phyloP scores from a whole-genome alignment of 2,329 filamentous ascomycete species.

The Hirsutella thompsonii region DNA sequence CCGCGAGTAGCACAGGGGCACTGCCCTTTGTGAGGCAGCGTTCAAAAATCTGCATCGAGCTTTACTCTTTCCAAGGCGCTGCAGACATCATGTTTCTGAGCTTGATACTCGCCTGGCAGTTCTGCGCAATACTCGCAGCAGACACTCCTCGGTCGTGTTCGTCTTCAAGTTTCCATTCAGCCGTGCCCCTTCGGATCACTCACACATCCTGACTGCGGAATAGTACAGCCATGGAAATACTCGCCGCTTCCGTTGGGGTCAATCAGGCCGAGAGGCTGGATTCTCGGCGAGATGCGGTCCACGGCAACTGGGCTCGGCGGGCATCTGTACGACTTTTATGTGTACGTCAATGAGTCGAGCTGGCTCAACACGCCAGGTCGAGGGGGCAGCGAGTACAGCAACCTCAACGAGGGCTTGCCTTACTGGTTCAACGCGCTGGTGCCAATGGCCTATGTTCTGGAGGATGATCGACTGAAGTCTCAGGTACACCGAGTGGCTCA shows the following conservation, averaged over 20 bases:
- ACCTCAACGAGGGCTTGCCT: slow-evolving; percentile 41
- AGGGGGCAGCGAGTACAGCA: slow-evolving; percentile 39
- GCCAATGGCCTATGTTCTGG: slow-evolving; percentile 37
- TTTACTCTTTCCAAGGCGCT: too few species aligned
- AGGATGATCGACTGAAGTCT: slow-evolving; percentile 26
- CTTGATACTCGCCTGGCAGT: too few species aligned
- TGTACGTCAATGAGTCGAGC: slow-evolving; percentile 32
- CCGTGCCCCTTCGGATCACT: too few species aligned
- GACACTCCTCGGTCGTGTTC: too few species aligned
- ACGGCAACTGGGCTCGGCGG: slow-evolving; percentile 38
- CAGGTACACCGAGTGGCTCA: slow-evolving; percentile 25
- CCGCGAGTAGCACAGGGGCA: too few species aligned
- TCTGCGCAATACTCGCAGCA: too few species aligned
- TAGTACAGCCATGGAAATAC: slow-evolving; percentile 10
- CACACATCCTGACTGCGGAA: not conserved
- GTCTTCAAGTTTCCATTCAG: too few species aligned
- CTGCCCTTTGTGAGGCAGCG: too few species aligned
- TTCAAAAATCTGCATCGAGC: too few species aligned
- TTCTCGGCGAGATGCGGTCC: slow-evolving; percentile 33
- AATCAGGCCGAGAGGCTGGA: slow-evolving; percentile 37
- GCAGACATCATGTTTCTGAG: too few species aligned
- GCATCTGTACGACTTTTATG: slow-evolving; percentile 40
- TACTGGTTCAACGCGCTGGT: slow-evolving; percentile 51
- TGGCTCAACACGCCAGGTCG: slow-evolving; percentile 23
- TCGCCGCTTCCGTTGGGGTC: slow-evolving; percentile 29